These are phyloP conservation scores for Talaromyces funiculosus DNA, from an alignment of 2,329 filamentous ascomycete genomes.

Conservation along the genomic window DNA sequence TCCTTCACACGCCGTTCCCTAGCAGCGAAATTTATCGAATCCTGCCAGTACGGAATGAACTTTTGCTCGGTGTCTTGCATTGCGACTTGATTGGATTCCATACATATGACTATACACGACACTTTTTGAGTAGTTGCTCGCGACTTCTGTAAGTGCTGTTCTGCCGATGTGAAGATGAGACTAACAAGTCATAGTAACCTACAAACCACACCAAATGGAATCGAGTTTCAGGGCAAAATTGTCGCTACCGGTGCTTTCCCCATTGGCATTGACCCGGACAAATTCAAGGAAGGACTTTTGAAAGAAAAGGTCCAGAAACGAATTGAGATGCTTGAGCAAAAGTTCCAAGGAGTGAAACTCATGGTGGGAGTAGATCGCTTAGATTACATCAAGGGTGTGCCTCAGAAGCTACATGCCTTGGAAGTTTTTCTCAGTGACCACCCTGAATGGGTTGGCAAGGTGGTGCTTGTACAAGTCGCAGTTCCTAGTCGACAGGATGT, in stretches of 20 bases:
- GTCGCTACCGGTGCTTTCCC: slow-evolving; percentile 88
- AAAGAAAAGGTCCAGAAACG: slow-evolving; percentile 77
- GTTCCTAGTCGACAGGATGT: slow-evolving; percentile 89
- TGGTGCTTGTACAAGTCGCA: slow-evolving; percentile 88
- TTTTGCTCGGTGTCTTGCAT: slow-evolving; percentile 76
- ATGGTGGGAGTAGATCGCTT: slow-evolving; percentile 92
- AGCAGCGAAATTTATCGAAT: slow-evolving; percentile 94
- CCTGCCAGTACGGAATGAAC: slow-evolving; percentile 77
- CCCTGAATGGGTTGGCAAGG: slow-evolving; percentile 93
- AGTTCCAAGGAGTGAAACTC: slow-evolving; percentile 88
- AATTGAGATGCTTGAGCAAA: slow-evolving; percentile 71
- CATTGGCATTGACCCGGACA: slow-evolving; percentile 92
- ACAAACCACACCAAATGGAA: slow-evolving; percentile 76
- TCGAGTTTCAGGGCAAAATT: slow-evolving; percentile 78
- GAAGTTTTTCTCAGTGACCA: slow-evolving; percentile 93
- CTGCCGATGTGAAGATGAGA: neutral
- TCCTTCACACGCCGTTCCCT: slow-evolving; percentile 91
- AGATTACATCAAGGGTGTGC: slow-evolving; percentile 96
- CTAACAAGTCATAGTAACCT: slow-evolving; percentile 28
- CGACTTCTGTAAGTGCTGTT: slow-evolving; percentile 63
- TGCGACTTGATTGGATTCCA: slow-evolving; percentile 94
- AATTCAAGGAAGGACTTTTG: slow-evolving; percentile 79
- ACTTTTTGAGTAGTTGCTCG: slow-evolving; percentile 89
- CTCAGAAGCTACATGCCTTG: slow-evolving; percentile 87
- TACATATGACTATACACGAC: slow-evolving; percentile 90